Conservation (phyloP, 2,329 filamentous ascomycete genomes). For the Xylariaceae sp. region DNA sequence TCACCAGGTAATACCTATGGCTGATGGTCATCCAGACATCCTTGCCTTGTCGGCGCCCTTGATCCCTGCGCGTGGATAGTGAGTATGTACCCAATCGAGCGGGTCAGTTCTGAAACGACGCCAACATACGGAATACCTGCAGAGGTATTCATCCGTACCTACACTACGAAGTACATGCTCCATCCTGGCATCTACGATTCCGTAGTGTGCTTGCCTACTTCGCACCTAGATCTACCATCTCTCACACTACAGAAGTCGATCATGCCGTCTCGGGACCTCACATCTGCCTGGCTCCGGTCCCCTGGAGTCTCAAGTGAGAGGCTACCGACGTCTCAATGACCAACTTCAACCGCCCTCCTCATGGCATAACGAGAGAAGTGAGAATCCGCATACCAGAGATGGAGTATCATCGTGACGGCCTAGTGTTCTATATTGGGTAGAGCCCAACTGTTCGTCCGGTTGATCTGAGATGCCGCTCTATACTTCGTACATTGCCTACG, state of each 20-base stretch:
- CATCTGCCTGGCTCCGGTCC: not conserved
- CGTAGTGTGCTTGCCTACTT: not conserved
- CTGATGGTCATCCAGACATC: not conserved
- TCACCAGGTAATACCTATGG: not conserved
- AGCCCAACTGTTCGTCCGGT: not conserved
- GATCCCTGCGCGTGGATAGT: not conserved
- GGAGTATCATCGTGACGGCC: not conserved
- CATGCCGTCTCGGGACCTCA: not conserved
- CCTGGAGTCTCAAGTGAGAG: not conserved
- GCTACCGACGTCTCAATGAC: not conserved
- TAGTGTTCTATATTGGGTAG: not conserved
- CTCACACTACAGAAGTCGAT: not conserved
- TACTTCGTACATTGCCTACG: not conserved
- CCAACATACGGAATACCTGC: slow-evolving; percentile 8
- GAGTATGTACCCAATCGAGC: slow-evolving; percentile 2
- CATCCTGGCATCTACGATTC: not conserved
- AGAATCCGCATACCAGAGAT: not conserved
- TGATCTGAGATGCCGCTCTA: not conserved
- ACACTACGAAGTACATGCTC: not conserved
- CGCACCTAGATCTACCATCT: not conserved
- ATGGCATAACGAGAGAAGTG: not conserved
- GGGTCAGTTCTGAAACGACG: slow-evolving; percentile 17
- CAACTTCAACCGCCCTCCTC: not conserved
- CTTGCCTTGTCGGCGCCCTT: not conserved
- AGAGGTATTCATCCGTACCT: not conserved